A percentile compares a stretch with the other conserved stretches of the same genome.
These are phyloP conservation scores for Wickerhamomyces silvicola DNA, from an alignment of 805 yeast genomes.

Conservation along the genomic window DNA sequence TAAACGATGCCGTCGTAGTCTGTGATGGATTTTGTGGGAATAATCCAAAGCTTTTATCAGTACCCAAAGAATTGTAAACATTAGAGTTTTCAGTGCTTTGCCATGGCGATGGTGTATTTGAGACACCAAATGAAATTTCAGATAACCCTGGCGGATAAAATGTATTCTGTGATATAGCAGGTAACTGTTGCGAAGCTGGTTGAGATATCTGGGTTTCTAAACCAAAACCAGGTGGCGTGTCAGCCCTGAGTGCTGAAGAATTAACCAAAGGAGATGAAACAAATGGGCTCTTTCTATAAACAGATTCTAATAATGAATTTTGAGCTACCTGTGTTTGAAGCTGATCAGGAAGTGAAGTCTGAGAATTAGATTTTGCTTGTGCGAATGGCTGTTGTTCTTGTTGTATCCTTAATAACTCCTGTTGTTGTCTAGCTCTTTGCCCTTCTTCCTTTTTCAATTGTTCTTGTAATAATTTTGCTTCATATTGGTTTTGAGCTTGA, in stretches of 20 bases:
- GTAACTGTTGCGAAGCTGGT: conserved; percentile 1
- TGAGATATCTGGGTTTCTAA: conserved; percentile 1
- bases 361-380: too few relatives aligned
- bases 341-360: too few relatives aligned
- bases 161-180: conserved; percentile 1
- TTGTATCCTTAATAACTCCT: too few relatives aligned
- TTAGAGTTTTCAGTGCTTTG: conserved; percentile 1
- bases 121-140: background rate
- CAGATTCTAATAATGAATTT: too few relatives aligned
- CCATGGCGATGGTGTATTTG: conserved; percentile 3
- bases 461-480: background rate
- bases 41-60: background rate
- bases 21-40: conserved; percentile 1
- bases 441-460: background rate
- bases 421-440: conserved; percentile 4
- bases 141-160: conserved; percentile 1
- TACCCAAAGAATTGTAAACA: background rate
- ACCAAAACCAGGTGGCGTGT: conserved; percentile 2
- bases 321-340: too few relatives aligned
- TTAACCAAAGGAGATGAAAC: conserved; percentile 5
- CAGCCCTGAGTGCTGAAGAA: conserved; percentile 1
- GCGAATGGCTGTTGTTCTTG: too few relatives aligned
- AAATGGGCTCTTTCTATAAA: too few relatives aligned
- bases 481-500: too few relatives aligned
- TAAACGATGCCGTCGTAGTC: background rate